These are phyloP conservation scores for Torulaspora maleeae DNA, from an alignment of 805 yeast species.

Conservation along the genomic window DNA sequence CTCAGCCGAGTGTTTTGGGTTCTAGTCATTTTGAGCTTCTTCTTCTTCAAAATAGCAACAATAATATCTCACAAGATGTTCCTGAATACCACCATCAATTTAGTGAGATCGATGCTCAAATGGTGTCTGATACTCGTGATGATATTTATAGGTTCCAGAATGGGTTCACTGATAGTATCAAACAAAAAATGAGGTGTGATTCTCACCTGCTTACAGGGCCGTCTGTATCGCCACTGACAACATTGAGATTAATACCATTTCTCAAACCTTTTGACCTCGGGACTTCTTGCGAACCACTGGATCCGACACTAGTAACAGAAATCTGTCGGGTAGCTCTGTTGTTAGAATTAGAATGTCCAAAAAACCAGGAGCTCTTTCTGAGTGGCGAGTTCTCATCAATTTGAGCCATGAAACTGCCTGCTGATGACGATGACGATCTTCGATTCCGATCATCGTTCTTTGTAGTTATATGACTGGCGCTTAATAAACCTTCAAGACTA, in stretches of 20 bases:
- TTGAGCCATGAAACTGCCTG: slow-evolving; percentile 13
- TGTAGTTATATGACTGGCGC: slow-evolving; percentile 2
- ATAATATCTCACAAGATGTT: neutral
- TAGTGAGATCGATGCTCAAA: slow-evolving; percentile 3
- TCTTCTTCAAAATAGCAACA: neutral
- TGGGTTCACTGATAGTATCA: slow-evolving; percentile 12
- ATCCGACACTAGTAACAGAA: slow-evolving; percentile 16
- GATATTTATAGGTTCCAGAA: slow-evolving; percentile 13
- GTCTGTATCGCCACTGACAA: slow-evolving; percentile 7
- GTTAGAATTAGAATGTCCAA: slow-evolving; percentile 7
- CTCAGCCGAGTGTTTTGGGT: slow-evolving; percentile 6
- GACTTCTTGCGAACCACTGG: slow-evolving; percentile 16
- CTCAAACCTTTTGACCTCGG: slow-evolving; percentile 12
- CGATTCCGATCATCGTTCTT: slow-evolving; percentile 4
- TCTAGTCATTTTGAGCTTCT: neutral
- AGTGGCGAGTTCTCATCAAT: slow-evolving; percentile 10
- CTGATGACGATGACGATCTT: slow-evolving; percentile 12
- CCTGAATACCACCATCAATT: neutral
- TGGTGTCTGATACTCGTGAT: slow-evolving; percentile 11
- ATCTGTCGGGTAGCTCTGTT: slow-evolving; percentile 15
- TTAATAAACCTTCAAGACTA: slow-evolving; percentile 14
- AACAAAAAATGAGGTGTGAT: neutral
- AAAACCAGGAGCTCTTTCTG: slow-evolving; percentile 14
- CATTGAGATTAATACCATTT: slow-evolving; percentile 25
- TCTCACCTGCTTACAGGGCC: neutral